Conservation (phyloP, 495 filamentous ascomycete species). For the Parachaetomium inaequale region DNA sequence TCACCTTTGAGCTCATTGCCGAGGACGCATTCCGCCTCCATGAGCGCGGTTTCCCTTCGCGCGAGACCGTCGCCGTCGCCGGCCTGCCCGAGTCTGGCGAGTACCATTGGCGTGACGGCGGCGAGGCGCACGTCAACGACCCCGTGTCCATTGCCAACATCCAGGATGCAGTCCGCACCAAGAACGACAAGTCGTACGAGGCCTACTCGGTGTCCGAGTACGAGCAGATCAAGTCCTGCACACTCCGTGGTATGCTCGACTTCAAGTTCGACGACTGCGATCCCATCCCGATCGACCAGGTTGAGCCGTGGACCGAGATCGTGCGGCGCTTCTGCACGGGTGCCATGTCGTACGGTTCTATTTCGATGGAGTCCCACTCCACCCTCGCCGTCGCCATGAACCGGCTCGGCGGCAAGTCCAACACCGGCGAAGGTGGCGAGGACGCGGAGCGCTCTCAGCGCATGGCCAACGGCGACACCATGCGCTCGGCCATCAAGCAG, state of each 20-base stretch:
- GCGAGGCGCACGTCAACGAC: constrained; percentile 97
- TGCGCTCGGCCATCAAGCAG: constrained; percentile 99
- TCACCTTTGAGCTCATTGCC: constrained; percentile 93
- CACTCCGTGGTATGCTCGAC: constrained; percentile 91
- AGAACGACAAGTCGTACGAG: constrained; percentile 99
- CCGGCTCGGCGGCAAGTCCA: constrained; percentile 93
- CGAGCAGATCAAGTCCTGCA: constrained; percentile 98
- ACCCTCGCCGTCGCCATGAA: constrained; percentile 98
- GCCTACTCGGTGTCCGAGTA: constrained; percentile 93
- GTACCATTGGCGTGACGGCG: constrained; percentile 99
- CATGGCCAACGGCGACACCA: constrained; percentile 92
- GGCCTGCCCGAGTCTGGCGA: constrained; percentile 94
- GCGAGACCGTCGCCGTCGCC: constrained; percentile 70
- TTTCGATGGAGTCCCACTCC: constrained; percentile 99
- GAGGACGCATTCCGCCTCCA: constrained; percentile 97
- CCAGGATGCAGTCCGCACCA: constrained; percentile 94
- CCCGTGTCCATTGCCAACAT: constrained; percentile 94
- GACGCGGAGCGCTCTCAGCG: constrained; percentile 86
- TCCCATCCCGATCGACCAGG: constrained; percentile 93
- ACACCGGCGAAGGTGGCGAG: constrained; percentile 98
- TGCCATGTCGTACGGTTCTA: constrained; percentile 99
- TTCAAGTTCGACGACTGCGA: constrained; percentile 90
- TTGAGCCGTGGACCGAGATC: constrained; percentile 98
- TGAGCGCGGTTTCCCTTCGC: constrained; percentile 89
- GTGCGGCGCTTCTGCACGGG: constrained; percentile 98